Evolutionary conservation across 306 rosid genomes (phyloP).

Genomic region (Ormosia emarginata): DNA sequence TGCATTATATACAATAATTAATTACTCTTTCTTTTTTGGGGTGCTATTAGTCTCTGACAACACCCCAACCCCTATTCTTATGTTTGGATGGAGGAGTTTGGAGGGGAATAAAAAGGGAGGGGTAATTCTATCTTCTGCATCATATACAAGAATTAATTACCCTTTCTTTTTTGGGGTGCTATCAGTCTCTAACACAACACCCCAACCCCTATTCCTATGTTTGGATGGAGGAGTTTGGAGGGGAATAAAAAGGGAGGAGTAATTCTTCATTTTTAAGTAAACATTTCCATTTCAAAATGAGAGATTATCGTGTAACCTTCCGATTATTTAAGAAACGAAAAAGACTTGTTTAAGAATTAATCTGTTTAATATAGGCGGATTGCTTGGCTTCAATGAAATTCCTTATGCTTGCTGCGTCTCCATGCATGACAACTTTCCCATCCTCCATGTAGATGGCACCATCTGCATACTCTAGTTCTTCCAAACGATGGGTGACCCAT

Average conservation of each 20-base stretch:
- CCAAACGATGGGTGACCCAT: constrained; percentile 91
- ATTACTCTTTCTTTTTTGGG: neutral
- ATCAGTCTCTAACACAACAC: neutral
- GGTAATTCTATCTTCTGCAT: constrained; percentile 11
- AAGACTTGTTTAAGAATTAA: constrained; percentile 30
- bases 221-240: neutral
- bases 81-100: neutral
- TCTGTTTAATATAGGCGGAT: constrained; percentile 62
- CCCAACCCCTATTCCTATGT: neutral
- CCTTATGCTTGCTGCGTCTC: constrained; percentile 48
- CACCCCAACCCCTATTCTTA: neutral
- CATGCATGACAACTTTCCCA: constrained; percentile 62
- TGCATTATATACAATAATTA: constrained; percentile 1
- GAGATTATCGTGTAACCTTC: neutral
- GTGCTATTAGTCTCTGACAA: neutral
- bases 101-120: neutral
- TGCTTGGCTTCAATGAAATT: constrained; percentile 61
- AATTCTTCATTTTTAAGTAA: neutral
- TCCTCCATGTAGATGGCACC: constrained; percentile 91
- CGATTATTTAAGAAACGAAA: neutral
- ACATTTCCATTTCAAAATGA: neutral
- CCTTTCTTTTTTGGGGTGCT: neutral
- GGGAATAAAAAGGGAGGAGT: neutral
- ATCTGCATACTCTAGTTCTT: constrained; percentile 80
- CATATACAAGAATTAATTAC: neutral